Evolutionary conservation across 2,329 filamentous ascomycete genomes (phyloP).

Genomic region (Cladophialophora psammophila): DNA sequence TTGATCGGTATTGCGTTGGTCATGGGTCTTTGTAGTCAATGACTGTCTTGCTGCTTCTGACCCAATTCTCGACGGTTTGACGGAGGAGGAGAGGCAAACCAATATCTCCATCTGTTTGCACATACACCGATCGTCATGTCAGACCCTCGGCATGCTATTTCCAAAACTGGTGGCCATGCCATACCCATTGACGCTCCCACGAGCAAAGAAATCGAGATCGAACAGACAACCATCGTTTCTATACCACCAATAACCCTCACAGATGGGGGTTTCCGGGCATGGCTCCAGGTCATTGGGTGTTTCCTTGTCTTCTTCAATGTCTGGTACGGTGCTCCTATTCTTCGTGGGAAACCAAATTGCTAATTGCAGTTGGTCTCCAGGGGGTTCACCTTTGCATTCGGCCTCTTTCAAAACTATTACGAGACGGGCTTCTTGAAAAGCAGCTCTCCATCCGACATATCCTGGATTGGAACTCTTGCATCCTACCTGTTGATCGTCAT

Average conservation of each 20-base stretch:
- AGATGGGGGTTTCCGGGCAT: conserved; percentile 78
- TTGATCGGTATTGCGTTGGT: neutral
- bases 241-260: conserved; percentile 52
- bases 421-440: conserved; percentile 73
- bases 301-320: conserved; percentile 79
- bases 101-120: neutral
- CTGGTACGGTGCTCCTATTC: conserved; percentile 78
- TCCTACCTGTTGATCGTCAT: conserved; percentile 84
- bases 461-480: conserved; percentile 88
- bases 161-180: conserved; percentile 25
- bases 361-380: conserved; percentile 4
- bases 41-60: neutral
- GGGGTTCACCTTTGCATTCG: conserved; percentile 49
- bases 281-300: conserved; percentile 83
- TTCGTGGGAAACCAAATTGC: neutral
- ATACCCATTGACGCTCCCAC: conserved; percentile 12
- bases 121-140: conserved; percentile 15
- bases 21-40: neutral
- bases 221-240: conserved; percentile 24
- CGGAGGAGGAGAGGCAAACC: neutral
- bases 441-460: conserved; percentile 73
- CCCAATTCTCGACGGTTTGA: neutral
- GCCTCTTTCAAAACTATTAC: conserved; percentile 81
- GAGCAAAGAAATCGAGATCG: conserved; percentile 22
- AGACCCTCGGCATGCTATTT: conserved; percentile 12